Evolutionary conservation across 1,284 basidiomycete genomes (phyloP).

Genomic region (Pterula multifida): DNA sequence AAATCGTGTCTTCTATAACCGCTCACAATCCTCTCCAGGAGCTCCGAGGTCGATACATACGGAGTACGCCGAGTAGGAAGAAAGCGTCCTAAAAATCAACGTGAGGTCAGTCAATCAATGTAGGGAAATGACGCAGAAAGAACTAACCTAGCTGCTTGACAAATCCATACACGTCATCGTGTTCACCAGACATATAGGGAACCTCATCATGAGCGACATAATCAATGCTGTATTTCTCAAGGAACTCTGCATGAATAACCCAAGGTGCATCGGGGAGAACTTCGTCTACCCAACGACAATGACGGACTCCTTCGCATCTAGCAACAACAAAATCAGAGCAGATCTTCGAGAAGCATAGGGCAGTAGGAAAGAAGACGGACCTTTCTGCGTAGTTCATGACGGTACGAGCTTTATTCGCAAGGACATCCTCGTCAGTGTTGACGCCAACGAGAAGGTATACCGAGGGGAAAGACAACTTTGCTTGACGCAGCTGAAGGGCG

Average conservation of each 20-base stretch:
- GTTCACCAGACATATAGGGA: constrained; percentile 64
- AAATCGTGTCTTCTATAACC: constrained; percentile 77
- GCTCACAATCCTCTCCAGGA: constrained; percentile 82
- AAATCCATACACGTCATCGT: constrained; percentile 81
- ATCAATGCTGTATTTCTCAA: constrained; percentile 82
- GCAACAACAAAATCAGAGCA: too few relatives aligned
- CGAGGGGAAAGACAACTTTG: constrained; percentile 82
- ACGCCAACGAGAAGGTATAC: constrained; percentile 89
- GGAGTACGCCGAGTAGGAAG: constrained; percentile 92
- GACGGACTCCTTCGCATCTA: constrained; percentile 76
- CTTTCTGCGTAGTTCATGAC: constrained; percentile 87
- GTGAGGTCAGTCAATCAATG: neutral
- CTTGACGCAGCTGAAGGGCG: constrained; percentile 88
- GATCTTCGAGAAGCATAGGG: too few relatives aligned
- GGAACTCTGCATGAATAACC: constrained; percentile 75
- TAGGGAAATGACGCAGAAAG: neutral
- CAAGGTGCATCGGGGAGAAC: constrained; percentile 92
- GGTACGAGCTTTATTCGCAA: constrained; percentile 63
- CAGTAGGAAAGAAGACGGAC: constrained; percentile 26
- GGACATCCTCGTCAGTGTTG: constrained; percentile 73
- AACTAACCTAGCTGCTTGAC: constrained; percentile 66
- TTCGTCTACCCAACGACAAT: constrained; percentile 97
- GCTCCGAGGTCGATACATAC: constrained; percentile 86
- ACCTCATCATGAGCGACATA: constrained; percentile 95
- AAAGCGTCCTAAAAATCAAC: constrained; percentile 65